Evolutionary conservation across 148 eudicot species (phyloP), one percentile per base, ranked within the genome.

Genomic region (Camellia japonica): DNA sequence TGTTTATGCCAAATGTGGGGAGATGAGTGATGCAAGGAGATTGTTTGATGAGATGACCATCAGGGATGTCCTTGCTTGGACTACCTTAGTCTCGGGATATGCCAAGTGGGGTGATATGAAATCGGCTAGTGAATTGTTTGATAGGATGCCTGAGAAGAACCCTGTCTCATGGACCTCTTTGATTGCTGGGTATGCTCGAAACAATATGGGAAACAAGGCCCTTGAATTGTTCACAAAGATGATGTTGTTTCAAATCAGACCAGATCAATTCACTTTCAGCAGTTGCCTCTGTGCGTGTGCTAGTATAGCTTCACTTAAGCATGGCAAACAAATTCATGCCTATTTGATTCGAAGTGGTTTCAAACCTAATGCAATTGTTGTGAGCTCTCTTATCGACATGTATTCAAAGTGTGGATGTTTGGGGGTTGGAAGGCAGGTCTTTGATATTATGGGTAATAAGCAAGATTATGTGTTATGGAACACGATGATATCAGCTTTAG

Each of bases 351-450:
- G 78, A 20, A 74, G 83, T 58, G 74, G 83, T 67, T 82, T 88
- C 62, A 79, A 77, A 67, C 93, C 97, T 44, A 93, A 88, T 77
- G 79, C 76, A 49, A 85, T 89, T 47, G 90, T 93, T 72, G 71
- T 90, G 74, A 91, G 94, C 86, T 87, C 93, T 68, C 88, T 93
- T 52, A 88, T 93, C 54, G 93, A 93, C 84, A 91, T 91, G 97
- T 93, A 93, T 82, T 88, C 94, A n/a, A 93, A 93, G 66, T 88
- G 94, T 77, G 94, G 93, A 80, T 81, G 85, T 64, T 69, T 93
- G 76, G 80, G 81, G 78, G 85, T 79, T 41, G 89, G 90, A 52
- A 83, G 82, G 74, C 82, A 61, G 75, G 90, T 90, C 61, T 91
- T 93, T 78, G 80, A 61, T 7, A 77, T 77, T 73, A 76, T 81